phyloP scores from a whole-genome alignment of 2,329 filamentous ascomycete genomes.

The Parastagonospora nodorum region DNA sequence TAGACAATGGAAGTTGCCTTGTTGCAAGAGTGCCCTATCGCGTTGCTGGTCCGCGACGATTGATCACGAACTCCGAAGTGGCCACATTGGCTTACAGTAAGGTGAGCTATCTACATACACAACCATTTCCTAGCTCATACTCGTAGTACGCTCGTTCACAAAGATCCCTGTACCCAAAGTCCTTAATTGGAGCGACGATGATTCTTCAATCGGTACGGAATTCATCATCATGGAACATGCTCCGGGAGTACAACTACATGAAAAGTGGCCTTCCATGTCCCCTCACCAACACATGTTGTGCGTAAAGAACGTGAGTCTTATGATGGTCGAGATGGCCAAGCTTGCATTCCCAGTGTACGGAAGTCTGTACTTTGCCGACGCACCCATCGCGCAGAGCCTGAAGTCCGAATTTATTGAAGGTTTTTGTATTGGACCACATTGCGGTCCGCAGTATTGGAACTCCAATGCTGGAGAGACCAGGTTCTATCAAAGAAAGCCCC shows the following conservation, averaged over 20 bases:
- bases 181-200: constrained; percentile 49
- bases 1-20: constrained; percentile 44
- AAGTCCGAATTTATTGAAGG: too few species aligned
- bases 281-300: constrained; percentile 38
- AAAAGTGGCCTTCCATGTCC: constrained; percentile 38
- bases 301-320: constrained; percentile 22
- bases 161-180: constrained; percentile 48
- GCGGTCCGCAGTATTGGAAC: too few species aligned
- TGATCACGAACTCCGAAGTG: constrained; percentile 50
- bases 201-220: constrained; percentile 33
- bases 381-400: too few species aligned
- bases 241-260: constrained; percentile 36
- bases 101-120: constrained; percentile 6
- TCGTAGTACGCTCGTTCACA: constrained; percentile 40
- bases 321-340: too few species aligned
- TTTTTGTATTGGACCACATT: too few species aligned
- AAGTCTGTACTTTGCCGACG: too few species aligned
- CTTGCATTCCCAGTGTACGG: too few species aligned
- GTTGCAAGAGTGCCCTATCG: constrained; percentile 48
- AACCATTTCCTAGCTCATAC: not conserved
- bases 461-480: too few species aligned
- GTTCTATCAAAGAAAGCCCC: too few species aligned
- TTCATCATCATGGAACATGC: constrained; percentile 47
- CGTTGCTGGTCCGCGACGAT: constrained; percentile 41
- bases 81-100: constrained; percentile 50